Conservation (phyloP, 202 grass and related monocot genomes). For the Setaria italica region DNA sequence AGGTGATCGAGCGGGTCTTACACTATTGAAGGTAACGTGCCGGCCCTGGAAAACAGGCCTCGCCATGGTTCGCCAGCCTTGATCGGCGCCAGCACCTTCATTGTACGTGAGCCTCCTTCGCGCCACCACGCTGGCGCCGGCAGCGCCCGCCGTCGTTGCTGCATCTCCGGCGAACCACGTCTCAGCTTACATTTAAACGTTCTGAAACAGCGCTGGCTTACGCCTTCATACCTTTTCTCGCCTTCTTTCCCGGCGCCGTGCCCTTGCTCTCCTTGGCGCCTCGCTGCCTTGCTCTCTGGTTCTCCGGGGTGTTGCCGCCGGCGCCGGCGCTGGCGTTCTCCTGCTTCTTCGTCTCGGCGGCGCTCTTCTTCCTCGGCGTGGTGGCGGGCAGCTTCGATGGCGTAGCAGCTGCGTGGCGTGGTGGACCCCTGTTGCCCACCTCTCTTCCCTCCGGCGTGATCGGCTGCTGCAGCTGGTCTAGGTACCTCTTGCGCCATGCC, state of each 20-base stretch:
- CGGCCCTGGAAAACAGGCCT: conserved; percentile 13
- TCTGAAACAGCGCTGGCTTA: not conserved
- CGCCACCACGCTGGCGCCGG: not conserved
- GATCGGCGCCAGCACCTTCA: not conserved
- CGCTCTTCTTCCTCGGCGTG: conserved; percentile 28
- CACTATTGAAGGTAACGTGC: conserved; percentile 3
- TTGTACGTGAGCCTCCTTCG: conserved; percentile 49
- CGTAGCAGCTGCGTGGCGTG: not conserved
- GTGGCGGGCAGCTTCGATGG: not conserved
- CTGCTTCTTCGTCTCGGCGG: not conserved
- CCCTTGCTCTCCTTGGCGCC: conserved; percentile 18
- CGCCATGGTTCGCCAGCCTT: not conserved
- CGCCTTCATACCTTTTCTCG: conserved; percentile 41
- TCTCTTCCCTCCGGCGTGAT: conserved; percentile 44
- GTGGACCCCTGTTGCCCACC: not conserved
- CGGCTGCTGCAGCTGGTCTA: conserved; percentile 32
- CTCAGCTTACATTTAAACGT: not conserved
- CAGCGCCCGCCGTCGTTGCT: not conserved
- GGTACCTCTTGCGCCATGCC: conserved; percentile 59
- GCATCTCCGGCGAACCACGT: not conserved
- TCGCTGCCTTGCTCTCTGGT: not conserved
- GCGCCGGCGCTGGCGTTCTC: conserved; percentile 2
- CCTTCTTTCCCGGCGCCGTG: conserved; percentile 43
- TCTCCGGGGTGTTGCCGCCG: not conserved
- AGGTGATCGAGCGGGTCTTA: not conserved